phyloP scores from a whole-genome alignment of 306 rosid genomes.

The Acacia melanoxylon region DNA sequence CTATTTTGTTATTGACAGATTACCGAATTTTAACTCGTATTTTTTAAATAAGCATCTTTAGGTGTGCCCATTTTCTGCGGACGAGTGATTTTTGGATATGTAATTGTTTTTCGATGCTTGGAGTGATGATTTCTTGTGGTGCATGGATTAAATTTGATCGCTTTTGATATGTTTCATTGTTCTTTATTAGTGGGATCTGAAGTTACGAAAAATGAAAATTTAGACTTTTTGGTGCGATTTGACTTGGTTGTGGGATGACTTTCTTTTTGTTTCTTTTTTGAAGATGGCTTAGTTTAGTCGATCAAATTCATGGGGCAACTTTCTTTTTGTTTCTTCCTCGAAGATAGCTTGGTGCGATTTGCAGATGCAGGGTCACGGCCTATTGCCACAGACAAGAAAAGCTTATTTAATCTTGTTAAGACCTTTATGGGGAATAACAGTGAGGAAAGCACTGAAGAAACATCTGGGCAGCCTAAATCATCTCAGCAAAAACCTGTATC shows the following conservation, averaged over 20 bases:
- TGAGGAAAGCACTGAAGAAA: conserved; percentile 53
- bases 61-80: not conserved
- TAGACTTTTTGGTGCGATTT: conserved; percentile 28
- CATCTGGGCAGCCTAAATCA: conserved; percentile 47
- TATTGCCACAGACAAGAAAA: conserved; percentile 55
- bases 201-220: conserved; percentile 17
- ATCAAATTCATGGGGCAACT: conserved; percentile 80
- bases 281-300: conserved; percentile 96
- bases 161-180: conserved; percentile 5
- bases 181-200: conserved; percentile 31
- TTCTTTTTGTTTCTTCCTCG: too few species aligned
- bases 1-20: not conserved
- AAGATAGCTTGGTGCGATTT: too few species aligned
- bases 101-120: not conserved
- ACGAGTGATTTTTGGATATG: conserved; percentile 1
- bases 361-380: conserved; percentile 83
- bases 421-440: conserved; percentile 70
- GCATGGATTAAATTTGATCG: not conserved
- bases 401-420: conserved; percentile 74
- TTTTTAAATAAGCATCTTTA: not conserved
- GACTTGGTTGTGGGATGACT: conserved; percentile 36
- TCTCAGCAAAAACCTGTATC: conserved; percentile 41
- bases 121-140: not conserved
- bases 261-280: conserved; percentile 35
- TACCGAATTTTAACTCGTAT: conserved; percentile 25